These are phyloP conservation scores for Phaeosphaeria sp. DNA, from an alignment of 2,329 filamentous ascomycete species.

Conservation along the genomic window DNA sequence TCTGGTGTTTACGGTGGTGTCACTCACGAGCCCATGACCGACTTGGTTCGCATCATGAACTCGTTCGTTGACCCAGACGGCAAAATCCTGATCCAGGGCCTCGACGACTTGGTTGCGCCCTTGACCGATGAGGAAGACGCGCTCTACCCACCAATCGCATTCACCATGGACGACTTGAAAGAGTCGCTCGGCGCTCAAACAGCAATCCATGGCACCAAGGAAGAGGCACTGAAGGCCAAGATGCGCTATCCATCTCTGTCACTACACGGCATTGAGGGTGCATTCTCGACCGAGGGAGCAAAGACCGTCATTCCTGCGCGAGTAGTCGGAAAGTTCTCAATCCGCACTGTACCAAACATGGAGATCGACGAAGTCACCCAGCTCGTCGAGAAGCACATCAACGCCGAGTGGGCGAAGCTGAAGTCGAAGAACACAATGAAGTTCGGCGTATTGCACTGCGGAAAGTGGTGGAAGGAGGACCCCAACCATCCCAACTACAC, in stretches of 20 bases:
- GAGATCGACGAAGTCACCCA: constrained; percentile 88
- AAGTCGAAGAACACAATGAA: constrained; percentile 91
- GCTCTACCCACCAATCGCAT: constrained; percentile 89
- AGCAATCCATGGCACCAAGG: constrained; percentile 86
- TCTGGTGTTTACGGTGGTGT: constrained; percentile 97
- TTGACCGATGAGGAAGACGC: constrained; percentile 84
- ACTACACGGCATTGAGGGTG: constrained; percentile 92
- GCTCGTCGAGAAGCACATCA: constrained; percentile 81
- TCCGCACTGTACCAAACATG: constrained; percentile 97
- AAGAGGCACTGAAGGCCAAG: constrained; percentile 90
- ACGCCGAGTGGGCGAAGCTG: constrained; percentile 84
- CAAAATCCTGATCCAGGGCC: constrained; percentile 92
- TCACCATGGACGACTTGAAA: constrained; percentile 95
- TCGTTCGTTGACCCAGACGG: constrained; percentile 88
- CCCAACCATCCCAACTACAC: constrained; percentile 99
- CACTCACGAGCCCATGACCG: constrained; percentile 98
- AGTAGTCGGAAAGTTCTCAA: constrained; percentile 97
- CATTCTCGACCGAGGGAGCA: constrained; percentile 89
- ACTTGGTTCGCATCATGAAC: constrained; percentile 81
- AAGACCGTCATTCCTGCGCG: constrained; percentile 99
- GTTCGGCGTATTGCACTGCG: constrained; percentile 82
- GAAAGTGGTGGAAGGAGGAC: constrained; percentile 98
- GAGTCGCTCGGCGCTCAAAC: constrained; percentile 90
- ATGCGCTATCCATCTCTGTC: constrained; percentile 96
- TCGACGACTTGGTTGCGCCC: constrained; percentile 90